Base-by-base conservation (phyloP, 352 stramenopile genomes). In the Phytophthora melonis region DNA sequence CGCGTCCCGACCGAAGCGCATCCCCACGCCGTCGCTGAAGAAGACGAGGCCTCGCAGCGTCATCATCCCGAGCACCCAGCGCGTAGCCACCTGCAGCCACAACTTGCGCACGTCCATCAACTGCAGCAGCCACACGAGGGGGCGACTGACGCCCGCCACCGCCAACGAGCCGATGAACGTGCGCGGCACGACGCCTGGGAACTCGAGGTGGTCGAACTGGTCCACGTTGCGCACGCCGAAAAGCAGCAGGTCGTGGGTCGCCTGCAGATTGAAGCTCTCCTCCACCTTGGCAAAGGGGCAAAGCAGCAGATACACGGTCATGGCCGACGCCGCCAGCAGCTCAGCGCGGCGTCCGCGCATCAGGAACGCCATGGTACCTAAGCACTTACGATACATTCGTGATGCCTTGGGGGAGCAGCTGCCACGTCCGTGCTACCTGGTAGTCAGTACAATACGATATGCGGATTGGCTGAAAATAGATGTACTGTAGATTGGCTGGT, bases 221-320 rank as follows among this genome's bases (percentile, higher is more conserved):
- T 68, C 66, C 23, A 96, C 67, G 43, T 78, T 62, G 34, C 72
- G 60, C 45, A 77, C 66, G 50, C 81, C 82, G 41, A 94, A 88
- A 8, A 90, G 88, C 32, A 99, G 91, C 25, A 99, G 71, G 80
- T 99, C 98, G 81, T 99, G 97, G 18, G 94, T 97, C 10, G 98
- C 98, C 87, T 99, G 98, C 19, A 98, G 80, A 74, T 99, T 98
- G 81, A 99, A 99, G 60, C 92, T 99, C 83, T 99, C 98, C 77
- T 99, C 98, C 13, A 99, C 97, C 72, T 98, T 97, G 11, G 89
- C 67, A 64, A 87, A 97, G 27, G 90, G 88, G 41, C 87, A 93
- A 9, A 90, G 71, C 19, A 69, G 61, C 6, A 93, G 60, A 50
- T 94, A 85, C 50, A 70, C 66, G 9, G 82, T 80, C 58, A 82